These are phyloP conservation scores for Fusarium dimerum DNA, from an alignment of 2,329 filamentous ascomycete genomes.

Conservation along the genomic window DNA sequence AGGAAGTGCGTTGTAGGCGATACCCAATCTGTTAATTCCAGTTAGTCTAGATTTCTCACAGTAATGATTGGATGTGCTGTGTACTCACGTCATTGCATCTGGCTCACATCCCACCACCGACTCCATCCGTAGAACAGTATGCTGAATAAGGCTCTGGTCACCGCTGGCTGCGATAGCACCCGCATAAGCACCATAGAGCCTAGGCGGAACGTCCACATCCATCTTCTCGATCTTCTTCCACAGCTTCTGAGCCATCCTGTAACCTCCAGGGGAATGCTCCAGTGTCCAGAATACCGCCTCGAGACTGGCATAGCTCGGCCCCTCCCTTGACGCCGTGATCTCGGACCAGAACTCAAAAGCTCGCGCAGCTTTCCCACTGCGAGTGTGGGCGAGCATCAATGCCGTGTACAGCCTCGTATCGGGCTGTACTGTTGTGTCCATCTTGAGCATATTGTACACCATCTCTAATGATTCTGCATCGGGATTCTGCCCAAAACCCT, in stretches of 20 bases:
- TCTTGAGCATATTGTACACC: constrained; percentile 91
- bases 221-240: constrained; percentile 72
- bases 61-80: neutral
- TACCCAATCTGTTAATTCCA: constrained; percentile 60
- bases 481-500: constrained; percentile 65
- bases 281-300: constrained; percentile 80
- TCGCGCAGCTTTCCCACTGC: constrained; percentile 63
- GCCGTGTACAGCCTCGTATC: constrained; percentile 79
- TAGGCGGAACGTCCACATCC: constrained; percentile 74
- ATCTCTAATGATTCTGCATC: constrained; percentile 65
- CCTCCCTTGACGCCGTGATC: constrained; percentile 81
- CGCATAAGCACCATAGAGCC: constrained; percentile 75
- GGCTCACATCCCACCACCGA: constrained; percentile 65
- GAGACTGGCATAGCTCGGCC: constrained; percentile 79
- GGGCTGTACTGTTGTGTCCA: constrained; percentile 79
- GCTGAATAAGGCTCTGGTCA: constrained; percentile 66
- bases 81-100: constrained; percentile 70
- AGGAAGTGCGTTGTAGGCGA: constrained; percentile 73
- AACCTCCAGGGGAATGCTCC: constrained; percentile 60
- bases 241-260: constrained; percentile 63
- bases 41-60: constrained; percentile 12
- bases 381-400: constrained; percentile 82
- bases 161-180: constrained; percentile 75
- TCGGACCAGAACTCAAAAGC: constrained; percentile 82
- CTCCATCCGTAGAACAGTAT: constrained; percentile 67